These are phyloP conservation scores for Atkinsonella texensis DNA, from an alignment of 2,329 filamentous ascomycete species.

Conservation along the genomic window DNA sequence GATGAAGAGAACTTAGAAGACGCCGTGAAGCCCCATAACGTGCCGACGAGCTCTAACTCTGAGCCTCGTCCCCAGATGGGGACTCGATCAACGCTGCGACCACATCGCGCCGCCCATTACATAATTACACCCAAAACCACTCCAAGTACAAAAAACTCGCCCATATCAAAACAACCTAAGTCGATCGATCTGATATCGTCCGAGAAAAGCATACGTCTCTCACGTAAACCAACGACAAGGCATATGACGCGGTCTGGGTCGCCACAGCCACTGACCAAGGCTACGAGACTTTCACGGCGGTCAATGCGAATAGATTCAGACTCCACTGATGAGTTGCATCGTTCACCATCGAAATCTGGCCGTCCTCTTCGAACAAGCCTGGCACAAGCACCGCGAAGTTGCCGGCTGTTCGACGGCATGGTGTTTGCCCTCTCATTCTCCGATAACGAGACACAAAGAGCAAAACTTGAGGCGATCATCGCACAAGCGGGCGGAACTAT, in stretches of 20 bases:
- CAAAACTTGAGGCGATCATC: conserved; percentile 48
- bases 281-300: conserved; percentile 12
- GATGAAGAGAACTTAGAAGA: neutral
- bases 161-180: conserved; percentile 11
- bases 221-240: conserved; percentile 9
- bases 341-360: conserved; percentile 23
- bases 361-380: conserved; percentile 17
- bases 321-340: conserved; percentile 37
- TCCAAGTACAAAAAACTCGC: conserved; percentile 23
- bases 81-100: conserved; percentile 10
- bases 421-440: conserved; percentile 72
- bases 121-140: conserved; percentile 21
- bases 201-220: conserved; percentile 9
- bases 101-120: conserved; percentile 7
- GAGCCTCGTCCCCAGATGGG: conserved; percentile 1
- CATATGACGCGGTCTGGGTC: conserved; percentile 15
- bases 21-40: neutral
- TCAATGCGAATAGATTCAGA: conserved; percentile 23
- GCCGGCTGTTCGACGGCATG: conserved; percentile 62
- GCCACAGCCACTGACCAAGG: conserved; percentile 14
- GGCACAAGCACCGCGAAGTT: conserved; percentile 13
- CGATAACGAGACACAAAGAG: conserved; percentile 27
- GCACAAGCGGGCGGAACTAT: conserved; percentile 59
- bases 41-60: neutral
- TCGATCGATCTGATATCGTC: conserved; percentile 16